Evolutionary conservation across 176 grass and related monocot species (phyloP).

Genomic region (Leersia perrieri): DNA sequence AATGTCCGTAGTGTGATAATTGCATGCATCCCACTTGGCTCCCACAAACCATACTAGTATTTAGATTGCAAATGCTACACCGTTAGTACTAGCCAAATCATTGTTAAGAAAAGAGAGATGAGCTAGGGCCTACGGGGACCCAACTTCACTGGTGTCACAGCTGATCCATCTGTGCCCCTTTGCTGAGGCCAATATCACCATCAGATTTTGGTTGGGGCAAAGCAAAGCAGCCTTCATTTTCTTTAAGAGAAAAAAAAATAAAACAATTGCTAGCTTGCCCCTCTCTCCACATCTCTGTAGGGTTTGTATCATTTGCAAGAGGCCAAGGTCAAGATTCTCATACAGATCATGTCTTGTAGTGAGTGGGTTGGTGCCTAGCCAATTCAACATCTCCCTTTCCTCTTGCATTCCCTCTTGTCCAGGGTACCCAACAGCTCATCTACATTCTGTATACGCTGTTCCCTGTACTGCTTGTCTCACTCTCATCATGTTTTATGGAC

Average conservation of each 20-base stretch:
- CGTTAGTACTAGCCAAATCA: neutral
- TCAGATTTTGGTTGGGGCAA: conserved; percentile 32
- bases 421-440: conserved; percentile 26
- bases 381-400: conserved; percentile 1
- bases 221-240: conserved; percentile 28
- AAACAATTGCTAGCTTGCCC: conserved; percentile 12
- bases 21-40: neutral
- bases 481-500: neutral
- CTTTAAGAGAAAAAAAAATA: neutral
- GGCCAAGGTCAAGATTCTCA: conserved; percentile 96
- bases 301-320: conserved; percentile 50
- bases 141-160: neutral
- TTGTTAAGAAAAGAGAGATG: neutral
- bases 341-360: conserved; percentile 56
- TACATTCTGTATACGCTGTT: conserved; percentile 2
- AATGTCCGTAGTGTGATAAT: neutral
- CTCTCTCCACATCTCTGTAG: conserved; percentile 2
- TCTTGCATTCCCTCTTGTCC: conserved; percentile 35
- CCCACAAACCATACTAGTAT: neutral
- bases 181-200: conserved; percentile 20
- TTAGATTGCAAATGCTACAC: neutral
- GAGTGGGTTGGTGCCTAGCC: conserved; percentile 35
- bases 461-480: neutral
- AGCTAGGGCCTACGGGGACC: neutral
- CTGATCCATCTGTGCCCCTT: conserved; percentile 1